Base-by-base conservation (phyloP, 768 basidiomycete species). In the Dioszegia hungarica region DNA sequence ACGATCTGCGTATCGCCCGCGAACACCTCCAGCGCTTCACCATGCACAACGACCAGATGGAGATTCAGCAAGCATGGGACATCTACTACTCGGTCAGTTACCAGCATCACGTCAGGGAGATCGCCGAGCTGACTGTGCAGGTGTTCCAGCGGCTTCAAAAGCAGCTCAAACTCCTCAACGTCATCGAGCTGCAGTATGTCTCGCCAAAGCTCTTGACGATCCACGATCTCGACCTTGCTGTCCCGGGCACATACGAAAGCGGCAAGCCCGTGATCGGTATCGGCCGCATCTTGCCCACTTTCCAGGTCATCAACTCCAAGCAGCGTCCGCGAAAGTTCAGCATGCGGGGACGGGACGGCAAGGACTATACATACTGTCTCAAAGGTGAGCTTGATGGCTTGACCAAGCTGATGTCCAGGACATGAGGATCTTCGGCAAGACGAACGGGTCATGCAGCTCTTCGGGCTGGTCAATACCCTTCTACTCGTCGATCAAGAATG, bases 371-470 rank as follows among this genome's bases (percentile, higher is more conserved):
- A 68, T 99, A 90, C 73, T 66, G 82, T 29, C 81, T 99, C 51
- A 99, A 99, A 82, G 95, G 90, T 88, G 59, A 48, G 70, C 48
- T 19, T n/a, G n/a, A 8, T 2, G 12, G 14, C 37, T 15, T 25
- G 10, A 8, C 29, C 17, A 1, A 36, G 55, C 60, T 68, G 43
- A 66, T 14, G 34, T 34, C 9, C 61, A 93, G 91, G 95, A 8
- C 95, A 99, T 76, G 95, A 99, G 78, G 95, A 99, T 79, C 81
- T 99, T 48, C 91, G 95, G 37, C 95, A 98, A 77, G 95, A 99
- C 73, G 95, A 99, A 69, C 84, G 95, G 60, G 95, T 98, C 54
- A 98, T 98, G 94, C 95, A 99, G 75, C 82, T 98, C 19, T 98
- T 98, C 76, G 88, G 95, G 57, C 85, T 99, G 44, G 88, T 98